Percentiles rank a stretch among this genome's conserved stretches.
Conservation (phyloP, 768 basidiomycete species). For the Cubamyces lactineus region DNA sequence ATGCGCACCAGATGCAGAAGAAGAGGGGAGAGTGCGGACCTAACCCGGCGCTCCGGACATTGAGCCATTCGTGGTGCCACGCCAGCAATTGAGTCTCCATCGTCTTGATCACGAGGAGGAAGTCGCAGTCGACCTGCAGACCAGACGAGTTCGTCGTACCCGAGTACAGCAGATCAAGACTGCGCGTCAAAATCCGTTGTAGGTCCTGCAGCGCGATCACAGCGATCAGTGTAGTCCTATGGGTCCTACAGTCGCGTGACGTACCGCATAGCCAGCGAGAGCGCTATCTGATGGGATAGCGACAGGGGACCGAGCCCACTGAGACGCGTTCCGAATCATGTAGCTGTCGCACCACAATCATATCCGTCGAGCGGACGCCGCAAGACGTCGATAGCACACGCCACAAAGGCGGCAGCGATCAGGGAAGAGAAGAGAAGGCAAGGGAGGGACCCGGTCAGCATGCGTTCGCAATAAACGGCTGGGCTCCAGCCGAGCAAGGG, state of each 20-base stretch:
- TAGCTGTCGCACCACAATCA: conserved; percentile 49
- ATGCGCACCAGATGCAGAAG: background rate
- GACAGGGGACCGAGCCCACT: conserved; percentile 74
- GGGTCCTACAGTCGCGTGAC: conserved; percentile 33
- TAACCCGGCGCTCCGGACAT: conserved; percentile 20
- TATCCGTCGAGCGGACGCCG: conserved; percentile 14
- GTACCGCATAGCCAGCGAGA: conserved; percentile 76
- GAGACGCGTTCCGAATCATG: conserved; percentile 80
- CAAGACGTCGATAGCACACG: background rate
- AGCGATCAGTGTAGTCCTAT: conserved; percentile 9
- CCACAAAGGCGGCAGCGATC: conserved; percentile 21
- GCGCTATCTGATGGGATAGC: conserved; percentile 67
- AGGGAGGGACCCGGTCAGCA: conserved; percentile 13
- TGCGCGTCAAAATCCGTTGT: conserved; percentile 87
- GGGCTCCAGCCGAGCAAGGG: background rate
- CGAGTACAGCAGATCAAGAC: conserved; percentile 89
- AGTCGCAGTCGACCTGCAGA: conserved; percentile 82
- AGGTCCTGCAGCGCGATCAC: conserved; percentile 56
- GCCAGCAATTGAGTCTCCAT: conserved; percentile 78
- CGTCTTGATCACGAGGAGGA: conserved; percentile 79
- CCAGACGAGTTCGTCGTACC: conserved; percentile 80
- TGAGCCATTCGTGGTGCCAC: conserved; percentile 60
- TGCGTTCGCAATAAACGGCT: conserved; percentile 1
- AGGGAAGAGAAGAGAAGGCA: conserved; percentile 13
- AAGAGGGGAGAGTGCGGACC: background rate